Conservation (phyloP, 2,329 filamentous ascomycete species). For the Trichoderma hamatum region DNA sequence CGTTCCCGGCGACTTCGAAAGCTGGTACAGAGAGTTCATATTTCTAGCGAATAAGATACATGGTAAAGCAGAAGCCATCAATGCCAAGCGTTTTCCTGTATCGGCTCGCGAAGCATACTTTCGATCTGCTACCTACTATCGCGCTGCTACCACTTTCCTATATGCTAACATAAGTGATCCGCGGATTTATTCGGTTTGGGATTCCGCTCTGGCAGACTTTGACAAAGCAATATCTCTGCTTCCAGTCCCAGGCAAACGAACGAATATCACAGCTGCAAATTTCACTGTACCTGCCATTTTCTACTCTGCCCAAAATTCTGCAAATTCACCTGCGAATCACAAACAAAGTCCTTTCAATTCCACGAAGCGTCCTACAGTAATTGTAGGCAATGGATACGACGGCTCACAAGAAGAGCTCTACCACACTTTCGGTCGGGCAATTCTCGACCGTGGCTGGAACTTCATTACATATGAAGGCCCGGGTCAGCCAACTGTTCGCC, state of each 20-base stretch:
- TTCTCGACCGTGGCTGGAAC: background rate
- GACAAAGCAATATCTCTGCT: background rate
- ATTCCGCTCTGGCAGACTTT: background rate
- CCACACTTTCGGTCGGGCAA: background rate
- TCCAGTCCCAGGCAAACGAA: background rate
- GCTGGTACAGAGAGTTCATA: background rate
- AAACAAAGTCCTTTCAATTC: background rate
- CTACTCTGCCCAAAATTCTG: background rate
- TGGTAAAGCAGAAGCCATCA: background rate
- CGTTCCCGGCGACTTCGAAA: background rate
- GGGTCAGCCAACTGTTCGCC: background rate
- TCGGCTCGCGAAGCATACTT: background rate
- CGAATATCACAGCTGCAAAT: background rate
- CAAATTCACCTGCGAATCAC: background rate
- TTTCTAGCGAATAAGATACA: background rate
- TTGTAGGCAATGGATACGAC: background rate
- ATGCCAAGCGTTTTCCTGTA: background rate
- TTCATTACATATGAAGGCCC: background rate
- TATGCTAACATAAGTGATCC: background rate
- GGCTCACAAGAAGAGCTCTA: background rate
- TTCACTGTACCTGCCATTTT: background rate
- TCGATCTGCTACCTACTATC: background rate
- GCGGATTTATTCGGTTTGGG: background rate
- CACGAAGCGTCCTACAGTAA: background rate
- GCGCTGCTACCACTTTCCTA: background rate